These are phyloP conservation scores for Teunomyces tritomae DNA, from an alignment of 805 yeast species.

Conservation along the genomic window DNA sequence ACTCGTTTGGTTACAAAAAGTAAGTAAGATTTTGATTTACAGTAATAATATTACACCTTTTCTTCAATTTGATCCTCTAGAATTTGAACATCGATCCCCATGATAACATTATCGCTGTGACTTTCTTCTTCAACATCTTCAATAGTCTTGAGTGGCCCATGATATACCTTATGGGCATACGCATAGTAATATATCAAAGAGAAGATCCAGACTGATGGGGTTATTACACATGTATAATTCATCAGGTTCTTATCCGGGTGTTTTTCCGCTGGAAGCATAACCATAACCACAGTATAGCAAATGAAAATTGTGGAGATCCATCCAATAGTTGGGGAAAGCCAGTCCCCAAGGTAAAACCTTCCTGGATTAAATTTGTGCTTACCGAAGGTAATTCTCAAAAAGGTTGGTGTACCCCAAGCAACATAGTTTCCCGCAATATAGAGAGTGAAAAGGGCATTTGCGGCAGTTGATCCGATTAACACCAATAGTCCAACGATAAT, in stretches of 20 bases:
- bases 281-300: conserved; percentile 50
- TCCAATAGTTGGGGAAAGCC: not conserved
- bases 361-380: conserved; percentile 55
- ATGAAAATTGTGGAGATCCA: conserved; percentile 45
- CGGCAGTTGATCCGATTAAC: conserved; percentile 52
- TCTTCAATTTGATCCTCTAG: not conserved
- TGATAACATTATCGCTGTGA: not conserved
- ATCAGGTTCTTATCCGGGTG: conserved; percentile 45
- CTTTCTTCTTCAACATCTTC: not conserved
- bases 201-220: conserved; percentile 59
- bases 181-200: conserved; percentile 50
- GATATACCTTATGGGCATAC: conserved; percentile 52
- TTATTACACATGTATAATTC: conserved; percentile 71
- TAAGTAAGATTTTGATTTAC: not conserved
- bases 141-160: conserved; percentile 44
- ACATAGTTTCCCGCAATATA: conserved; percentile 61
- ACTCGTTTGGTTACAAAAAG: conserved; percentile 12
- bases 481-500: conserved; percentile 55
- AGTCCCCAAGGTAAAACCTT: conserved; percentile 58
- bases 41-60: not conserved
- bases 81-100: not conserved
- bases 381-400: conserved; percentile 47
- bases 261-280: conserved; percentile 57
- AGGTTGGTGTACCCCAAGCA: conserved; percentile 62
- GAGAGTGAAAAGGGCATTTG: conserved; percentile 63